Base-by-base conservation (phyloP, 345 rosid genomes). In the Microcos paniculata region DNA sequence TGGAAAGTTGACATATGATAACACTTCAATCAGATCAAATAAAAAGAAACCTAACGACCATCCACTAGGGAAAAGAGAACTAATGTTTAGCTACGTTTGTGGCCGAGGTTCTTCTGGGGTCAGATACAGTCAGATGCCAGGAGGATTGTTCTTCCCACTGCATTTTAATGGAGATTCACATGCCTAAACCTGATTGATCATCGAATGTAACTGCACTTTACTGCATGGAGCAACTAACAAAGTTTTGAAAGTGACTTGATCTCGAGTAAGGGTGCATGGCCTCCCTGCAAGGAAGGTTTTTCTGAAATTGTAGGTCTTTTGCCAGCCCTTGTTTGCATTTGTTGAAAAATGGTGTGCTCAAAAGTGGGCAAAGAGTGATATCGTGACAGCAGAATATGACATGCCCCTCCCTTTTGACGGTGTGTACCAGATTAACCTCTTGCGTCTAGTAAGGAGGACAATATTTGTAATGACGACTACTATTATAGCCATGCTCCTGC, bases 281-380 rank as follows among this genome's bases (percentile, higher is more conserved):
- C n/a, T n/a, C n/a, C n/a, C n/a, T n/a, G n/a, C n/a, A n/a, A n/a
- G n/a, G n/a, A n/a, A n/a, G n/a, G n/a, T n/a, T n/a, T n/a, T n/a
- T n/a, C n/a, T 49, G 40, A 30, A 23, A 51, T 24, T 63, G 71
- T 33, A 86, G 87, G 90, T 87, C 15, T 83, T 56, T 62, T 87
- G 90, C 86, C 92, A 89, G 77, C 90, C 90, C 6, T 43, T 89
- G 65, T 87, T 89, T 70, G 92, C 92, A 24, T 89, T 88, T 70
- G 75, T 87, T 3, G 90, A 89, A 71, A 89, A 85, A 83, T 81
- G 87, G 87, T 67, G 88, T 16, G 81, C 85, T n/a, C 75, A 66
- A 12, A 89, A 78, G 55, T 83, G 89, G 86, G 69, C 88, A 10
- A 83, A 74, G 55, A 84, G 78, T 23, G 77, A 81, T 43, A 79